Base-by-base conservation (phyloP, 2,329 filamentous ascomycete genomes). In the Lecanoromycetidae sp. region DNA sequence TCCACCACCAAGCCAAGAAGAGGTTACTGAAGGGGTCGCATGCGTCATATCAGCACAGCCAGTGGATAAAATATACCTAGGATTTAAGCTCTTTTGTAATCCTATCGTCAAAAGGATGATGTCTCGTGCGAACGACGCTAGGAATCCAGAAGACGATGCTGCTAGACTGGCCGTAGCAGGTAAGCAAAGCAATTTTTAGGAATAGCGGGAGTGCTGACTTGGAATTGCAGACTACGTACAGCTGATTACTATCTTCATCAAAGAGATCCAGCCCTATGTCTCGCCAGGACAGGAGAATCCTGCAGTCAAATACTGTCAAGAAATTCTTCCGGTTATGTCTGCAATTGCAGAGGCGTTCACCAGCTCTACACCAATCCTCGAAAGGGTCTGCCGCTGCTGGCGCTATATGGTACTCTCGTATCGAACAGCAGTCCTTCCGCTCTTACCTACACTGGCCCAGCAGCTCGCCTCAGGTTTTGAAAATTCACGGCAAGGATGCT, bases 391-490 rank as follows among this genome's bases (percentile, higher is more conserved):
- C 65, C 79, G 90, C 53, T 95, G 86, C 71, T 98, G 90, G 87
- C 79, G 93, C 53, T 84, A 90, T 62, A 95, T 96, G 85, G 79
- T 98, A 32, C 87, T 96, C 50, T 94, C 88, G 0, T 96, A 96
- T 65, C 79, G 91, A 55, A 91, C 83, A 2, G 84, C 84, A 42
- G 94, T 93, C 71, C 78, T 83, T 12, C 87, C 90, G 20, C 69
- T 98, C 37, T 74, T 98, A 36, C 84, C 84, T 1, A 76, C 79
- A 17, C 79, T 98, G 66, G 93, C 91, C 15, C 84, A 90, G 57
- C 93, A 90, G 64, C 76, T 98, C 48, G 86, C 86, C 1, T 75
- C 74, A 53, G 88, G 90, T 4, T 98, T 98, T 62, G 76, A 83
- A 46, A 75, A 77, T 15, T 95, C 90, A 9, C 78, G 81, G 51